A percentile compares a stretch with the other conserved stretches of the same genome.
Evolutionary conservation across 2,329 filamentous ascomycete genomes (phyloP).

Genomic region (Penicillium sumatraense): DNA sequence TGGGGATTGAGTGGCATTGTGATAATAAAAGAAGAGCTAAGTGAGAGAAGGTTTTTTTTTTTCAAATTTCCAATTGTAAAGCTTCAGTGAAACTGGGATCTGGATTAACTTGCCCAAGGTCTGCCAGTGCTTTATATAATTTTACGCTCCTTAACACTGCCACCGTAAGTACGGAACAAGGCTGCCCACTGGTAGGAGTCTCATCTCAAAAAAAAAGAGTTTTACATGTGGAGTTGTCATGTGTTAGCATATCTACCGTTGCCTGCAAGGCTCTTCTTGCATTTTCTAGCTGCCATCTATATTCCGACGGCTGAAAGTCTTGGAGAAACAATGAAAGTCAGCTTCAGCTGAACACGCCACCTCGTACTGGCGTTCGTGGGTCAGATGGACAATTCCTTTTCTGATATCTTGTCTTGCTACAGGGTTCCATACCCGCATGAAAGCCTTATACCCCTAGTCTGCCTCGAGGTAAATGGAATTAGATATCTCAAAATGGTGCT

Average conservation of each 20-base stretch:
- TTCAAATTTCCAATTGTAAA: neutral
- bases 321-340: neutral
- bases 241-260: too few species aligned
- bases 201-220: neutral
- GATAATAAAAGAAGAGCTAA: neutral
- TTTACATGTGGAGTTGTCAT: neutral
- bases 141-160: neutral
- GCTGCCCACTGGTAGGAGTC: too few species aligned
- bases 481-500: neutral
- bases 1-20: neutral
- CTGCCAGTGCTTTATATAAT: neutral
- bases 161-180: neutral
- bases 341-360: neutral
- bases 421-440: neutral
- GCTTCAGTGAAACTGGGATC: neutral
- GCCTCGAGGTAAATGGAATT: neutral
- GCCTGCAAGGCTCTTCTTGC: neutral
- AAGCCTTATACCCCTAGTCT: neutral
- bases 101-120: neutral
- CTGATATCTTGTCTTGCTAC: neutral
- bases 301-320: neutral
- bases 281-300: neutral
- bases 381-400: neutral
- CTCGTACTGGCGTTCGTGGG: neutral
- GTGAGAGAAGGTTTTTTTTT: neutral